Conservation (phyloP, 2,329 filamentous ascomycete species). For the Curvularia verruculosa region DNA sequence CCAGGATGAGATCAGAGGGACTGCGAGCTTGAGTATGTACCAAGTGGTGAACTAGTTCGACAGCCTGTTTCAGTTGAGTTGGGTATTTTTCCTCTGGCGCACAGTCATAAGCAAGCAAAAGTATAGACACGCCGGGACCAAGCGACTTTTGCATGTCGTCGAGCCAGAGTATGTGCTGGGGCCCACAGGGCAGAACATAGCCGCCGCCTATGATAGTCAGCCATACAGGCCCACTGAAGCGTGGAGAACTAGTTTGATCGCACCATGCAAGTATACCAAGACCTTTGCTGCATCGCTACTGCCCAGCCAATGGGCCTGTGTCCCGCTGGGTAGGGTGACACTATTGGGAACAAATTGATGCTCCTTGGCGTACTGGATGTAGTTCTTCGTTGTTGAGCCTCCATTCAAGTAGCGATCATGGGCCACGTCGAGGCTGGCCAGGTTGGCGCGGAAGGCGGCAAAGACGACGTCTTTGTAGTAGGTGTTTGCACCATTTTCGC, state of each 20-base stretch:
- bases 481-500: slow-evolving; percentile 41
- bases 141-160: slow-evolving; percentile 53
- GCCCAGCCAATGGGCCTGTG: slow-evolving; percentile 57
- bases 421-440: slow-evolving; percentile 38
- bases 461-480: slow-evolving; percentile 47
- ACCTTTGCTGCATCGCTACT: slow-evolving; percentile 46
- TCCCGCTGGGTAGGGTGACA: slow-evolving; percentile 49
- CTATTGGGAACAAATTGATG: slow-evolving; percentile 48
- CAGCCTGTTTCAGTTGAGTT: slow-evolving; percentile 56
- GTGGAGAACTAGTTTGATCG: background rate
- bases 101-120: slow-evolving; percentile 66
- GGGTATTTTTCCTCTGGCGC: slow-evolving; percentile 57
- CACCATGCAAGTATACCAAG: slow-evolving; percentile 57
- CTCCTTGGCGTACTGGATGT: slow-evolving; percentile 45
- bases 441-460: slow-evolving; percentile 38
- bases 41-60: slow-evolving; percentile 53
- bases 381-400: slow-evolving; percentile 39
- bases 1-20: slow-evolving; percentile 53
- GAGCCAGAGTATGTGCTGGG: slow-evolving; percentile 59
- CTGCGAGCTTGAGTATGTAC: slow-evolving; percentile 45
- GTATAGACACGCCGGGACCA: slow-evolving; percentile 56
- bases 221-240: background rate
- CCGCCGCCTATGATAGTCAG: slow-evolving; percentile 58
- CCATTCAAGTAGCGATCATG: slow-evolving; percentile 44
- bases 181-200: slow-evolving; percentile 57